Conservation (phyloP, 768 basidiomycete species). For the Collybiopsis luxurians region DNA sequence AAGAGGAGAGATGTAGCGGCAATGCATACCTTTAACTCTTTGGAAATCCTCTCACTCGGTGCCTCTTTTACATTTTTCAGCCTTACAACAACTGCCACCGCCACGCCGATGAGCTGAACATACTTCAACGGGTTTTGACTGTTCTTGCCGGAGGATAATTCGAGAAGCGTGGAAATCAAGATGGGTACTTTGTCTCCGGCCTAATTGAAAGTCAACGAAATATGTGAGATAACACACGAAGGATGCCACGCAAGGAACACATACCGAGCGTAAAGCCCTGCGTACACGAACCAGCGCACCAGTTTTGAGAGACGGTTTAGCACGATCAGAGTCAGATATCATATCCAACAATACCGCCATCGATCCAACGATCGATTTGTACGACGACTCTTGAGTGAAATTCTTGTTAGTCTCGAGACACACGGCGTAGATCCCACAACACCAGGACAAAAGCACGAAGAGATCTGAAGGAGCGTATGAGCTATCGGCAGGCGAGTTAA, state of each 20-base stretch:
- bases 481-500: too few relatives aligned
- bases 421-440: constrained; percentile 56
- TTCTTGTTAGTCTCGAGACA: constrained; percentile 43
- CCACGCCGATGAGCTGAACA: constrained; percentile 60
- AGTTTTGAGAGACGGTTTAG: constrained; percentile 59
- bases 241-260: constrained; percentile 29
- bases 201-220: constrained; percentile 23
- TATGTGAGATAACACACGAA: constrained; percentile 26
- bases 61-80: constrained; percentile 55
- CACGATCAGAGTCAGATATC: constrained; percentile 46
- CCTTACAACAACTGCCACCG: constrained; percentile 67
- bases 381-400: constrained; percentile 46
- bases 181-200: constrained; percentile 39
- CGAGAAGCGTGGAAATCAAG: constrained; percentile 47
- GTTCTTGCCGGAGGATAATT: constrained; percentile 46
- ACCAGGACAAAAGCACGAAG: constrained; percentile 73
- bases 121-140: constrained; percentile 36
- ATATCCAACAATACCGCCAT: constrained; percentile 65
- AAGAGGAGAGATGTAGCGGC: not conserved
- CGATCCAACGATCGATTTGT: constrained; percentile 49
- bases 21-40: constrained; percentile 42
- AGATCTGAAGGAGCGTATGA: constrained; percentile 58
- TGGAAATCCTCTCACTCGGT: constrained; percentile 38
- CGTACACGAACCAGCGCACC: constrained; percentile 60
- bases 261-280: constrained; percentile 66